Conservation (phyloP, 495 filamentous ascomycete genomes). For the Niebla homalea region DNA sequence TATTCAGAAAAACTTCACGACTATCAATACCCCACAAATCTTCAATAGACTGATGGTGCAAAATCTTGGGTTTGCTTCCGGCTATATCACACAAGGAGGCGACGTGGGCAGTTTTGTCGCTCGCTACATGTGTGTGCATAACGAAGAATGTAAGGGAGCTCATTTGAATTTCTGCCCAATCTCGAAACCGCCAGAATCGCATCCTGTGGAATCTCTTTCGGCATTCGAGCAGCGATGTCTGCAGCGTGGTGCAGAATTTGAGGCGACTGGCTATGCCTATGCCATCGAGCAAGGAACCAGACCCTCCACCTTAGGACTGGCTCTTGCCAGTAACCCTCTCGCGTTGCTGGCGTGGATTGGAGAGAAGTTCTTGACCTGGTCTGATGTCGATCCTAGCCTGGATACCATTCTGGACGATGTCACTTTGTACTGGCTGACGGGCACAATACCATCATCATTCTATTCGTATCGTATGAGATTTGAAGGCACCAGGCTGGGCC, state of each 20-base stretch:
- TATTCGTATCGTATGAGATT: constrained; percentile 40
- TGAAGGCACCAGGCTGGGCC: constrained; percentile 10
- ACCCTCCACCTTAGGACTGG: constrained; percentile 48
- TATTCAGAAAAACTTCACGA: constrained; percentile 33
- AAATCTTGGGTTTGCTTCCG: constrained; percentile 41
- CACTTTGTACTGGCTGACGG: constrained; percentile 54
- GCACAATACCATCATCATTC: constrained; percentile 41
- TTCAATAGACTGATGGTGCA: constrained; percentile 44
- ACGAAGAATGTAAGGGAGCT: constrained; percentile 33
- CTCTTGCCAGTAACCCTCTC: constrained; percentile 42
- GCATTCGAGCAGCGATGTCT: constrained; percentile 25
- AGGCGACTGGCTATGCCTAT: constrained; percentile 35
- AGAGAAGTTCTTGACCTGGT: constrained; percentile 56
- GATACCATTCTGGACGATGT: constrained; percentile 44
- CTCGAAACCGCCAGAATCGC: background rate
- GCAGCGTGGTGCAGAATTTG: constrained; percentile 24
- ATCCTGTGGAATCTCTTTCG: constrained; percentile 18
- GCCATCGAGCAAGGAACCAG: constrained; percentile 43
- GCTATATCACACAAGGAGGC: constrained; percentile 54
- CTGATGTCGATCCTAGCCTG: constrained; percentile 36
- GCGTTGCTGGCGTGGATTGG: constrained; percentile 55
- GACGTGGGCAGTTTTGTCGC: constrained; percentile 47
- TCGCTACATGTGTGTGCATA: constrained; percentile 27
- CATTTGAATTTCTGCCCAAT: constrained; percentile 6
- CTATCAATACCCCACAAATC: constrained; percentile 30